These are phyloP conservation scores for Straminergon stramineum DNA, from an alignment of 225 moss, liverwort and hornwort species.

Conservation along the genomic window DNA sequence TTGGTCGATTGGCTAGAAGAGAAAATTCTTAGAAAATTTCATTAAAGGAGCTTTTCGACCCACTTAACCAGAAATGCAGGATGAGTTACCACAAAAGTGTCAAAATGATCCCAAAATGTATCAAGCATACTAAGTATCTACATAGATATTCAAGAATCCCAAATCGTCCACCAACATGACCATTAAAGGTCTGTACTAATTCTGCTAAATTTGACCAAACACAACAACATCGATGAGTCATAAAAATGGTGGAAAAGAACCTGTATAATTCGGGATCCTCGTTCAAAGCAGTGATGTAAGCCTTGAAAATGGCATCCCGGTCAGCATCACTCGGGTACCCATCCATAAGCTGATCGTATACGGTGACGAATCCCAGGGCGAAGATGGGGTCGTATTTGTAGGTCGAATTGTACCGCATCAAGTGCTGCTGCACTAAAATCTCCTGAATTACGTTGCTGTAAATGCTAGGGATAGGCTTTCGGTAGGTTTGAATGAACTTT, in stretches of 20 bases:
- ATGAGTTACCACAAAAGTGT: background rate
- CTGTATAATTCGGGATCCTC: slow-evolving; percentile 83
- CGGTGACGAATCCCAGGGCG: slow-evolving; percentile 82
- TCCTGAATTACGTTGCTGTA: slow-evolving; percentile 96
- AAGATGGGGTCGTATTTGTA: slow-evolving; percentile 85
- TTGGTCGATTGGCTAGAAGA: background rate
- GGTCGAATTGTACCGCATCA: slow-evolving; percentile 94
- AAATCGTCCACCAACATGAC: background rate
- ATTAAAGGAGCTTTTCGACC: background rate
- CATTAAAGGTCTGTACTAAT: background rate
- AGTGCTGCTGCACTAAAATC: slow-evolving; percentile 86
- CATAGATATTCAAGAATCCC: background rate
- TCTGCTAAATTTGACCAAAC: background rate
- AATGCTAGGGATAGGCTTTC: slow-evolving; percentile 89
- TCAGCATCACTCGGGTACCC: slow-evolving; percentile 69
- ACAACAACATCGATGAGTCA: background rate
- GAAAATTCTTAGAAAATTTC: background rate
- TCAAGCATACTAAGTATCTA: background rate
- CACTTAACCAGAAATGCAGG: background rate
- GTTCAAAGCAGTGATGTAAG: slow-evolving; percentile 69
- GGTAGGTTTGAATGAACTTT: slow-evolving; percentile 54
- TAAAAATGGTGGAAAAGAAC: background rate
- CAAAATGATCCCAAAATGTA: background rate
- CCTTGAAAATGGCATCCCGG: slow-evolving; percentile 72
- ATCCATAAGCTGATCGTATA: slow-evolving; percentile 90